Evolutionary conservation across 352 stramenopile species (phyloP).

Genomic region (Salisapilia sapeloensis): DNA sequence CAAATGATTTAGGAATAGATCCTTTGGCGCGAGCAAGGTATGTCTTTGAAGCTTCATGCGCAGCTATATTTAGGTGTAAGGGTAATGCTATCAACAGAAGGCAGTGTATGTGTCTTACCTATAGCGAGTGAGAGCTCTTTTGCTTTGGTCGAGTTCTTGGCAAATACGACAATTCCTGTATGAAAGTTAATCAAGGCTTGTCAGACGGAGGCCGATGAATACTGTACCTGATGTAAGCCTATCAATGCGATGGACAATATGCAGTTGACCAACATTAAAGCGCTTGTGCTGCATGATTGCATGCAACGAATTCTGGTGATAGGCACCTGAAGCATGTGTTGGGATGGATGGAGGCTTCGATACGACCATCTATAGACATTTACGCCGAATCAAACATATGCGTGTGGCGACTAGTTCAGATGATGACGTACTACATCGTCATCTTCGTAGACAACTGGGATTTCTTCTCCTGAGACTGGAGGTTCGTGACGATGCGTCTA

Average conservation of each 20-base stretch:
- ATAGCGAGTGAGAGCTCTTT: conserved; percentile 59
- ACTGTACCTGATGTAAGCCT: conserved; percentile 84
- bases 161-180: conserved; percentile 64
- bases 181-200: background rate
- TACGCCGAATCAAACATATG: conserved; percentile 2
- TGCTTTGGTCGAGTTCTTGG: conserved; percentile 54
- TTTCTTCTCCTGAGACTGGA: conserved; percentile 73
- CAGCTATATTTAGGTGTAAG: conserved; percentile 18
- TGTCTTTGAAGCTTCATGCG: conserved; percentile 82
- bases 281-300: conserved; percentile 57
- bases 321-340: conserved; percentile 90
- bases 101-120: conserved; percentile 14
- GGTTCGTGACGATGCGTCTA: conserved; percentile 94
- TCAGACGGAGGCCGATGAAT: background rate
- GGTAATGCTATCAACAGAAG: conserved; percentile 1
- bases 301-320: conserved; percentile 90
- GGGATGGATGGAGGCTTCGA: conserved; percentile 86
- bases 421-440: conserved; percentile 39
- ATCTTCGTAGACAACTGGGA: conserved; percentile 66
- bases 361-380: conserved; percentile 46
- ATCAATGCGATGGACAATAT: conserved; percentile 93
- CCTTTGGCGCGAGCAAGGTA: conserved; percentile 90
- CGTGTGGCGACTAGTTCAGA: background rate
- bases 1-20: conserved; percentile 50
- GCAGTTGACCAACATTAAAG: conserved; percentile 46